phyloP scores from a whole-genome alignment of 192 early-diverging fungal species.

The Umbelopsis ramanniana region DNA sequence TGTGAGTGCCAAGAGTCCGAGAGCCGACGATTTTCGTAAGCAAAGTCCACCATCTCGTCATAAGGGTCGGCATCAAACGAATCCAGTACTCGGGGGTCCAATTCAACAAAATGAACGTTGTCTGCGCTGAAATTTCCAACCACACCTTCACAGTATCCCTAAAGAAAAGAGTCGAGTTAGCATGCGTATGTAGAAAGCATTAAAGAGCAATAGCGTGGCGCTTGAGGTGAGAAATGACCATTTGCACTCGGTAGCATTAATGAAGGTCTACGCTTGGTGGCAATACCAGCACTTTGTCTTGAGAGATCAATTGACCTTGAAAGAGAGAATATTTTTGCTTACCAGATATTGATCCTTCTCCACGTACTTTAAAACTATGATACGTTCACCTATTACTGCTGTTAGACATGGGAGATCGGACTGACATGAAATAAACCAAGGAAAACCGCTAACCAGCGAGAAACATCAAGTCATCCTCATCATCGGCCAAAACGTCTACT shows the following conservation, averaged over 20 bases:
- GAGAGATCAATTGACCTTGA: not conserved
- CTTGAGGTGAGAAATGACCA: no score
- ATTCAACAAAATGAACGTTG: conserved; percentile 54
- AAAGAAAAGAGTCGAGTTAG: not conserved
- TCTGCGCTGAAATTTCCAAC: conserved; percentile 54
- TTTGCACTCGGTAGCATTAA: no score
- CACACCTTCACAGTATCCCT: conserved; percentile 65
- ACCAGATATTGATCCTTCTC: conserved; percentile 48
- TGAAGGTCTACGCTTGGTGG: no score
- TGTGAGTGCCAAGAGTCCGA: conserved; percentile 4
- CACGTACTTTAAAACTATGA: conserved; percentile 44
- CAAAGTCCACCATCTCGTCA: not conserved
- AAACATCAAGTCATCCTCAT: conserved; percentile 51
- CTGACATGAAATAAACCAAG: not conserved
- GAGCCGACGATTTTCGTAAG: conserved; percentile 4
- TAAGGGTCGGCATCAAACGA: conserved; percentile 36
- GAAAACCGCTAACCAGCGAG: conserved; percentile 33
- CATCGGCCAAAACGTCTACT: conserved; percentile 40
- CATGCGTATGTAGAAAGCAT: not conserved
- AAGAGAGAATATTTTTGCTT: conserved; percentile 7
- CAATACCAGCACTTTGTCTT: no score
- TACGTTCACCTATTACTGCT: conserved; percentile 35
- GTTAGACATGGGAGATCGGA: not conserved
- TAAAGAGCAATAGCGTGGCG: no score
- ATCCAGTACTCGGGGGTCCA: conserved; percentile 44